Percentiles rank a stretch among this genome's conserved stretches.
These are phyloP conservation scores for Trichosporon asahii DNA, from an alignment of 1,284 basidiomycete genomes.

Conservation along the genomic window DNA sequence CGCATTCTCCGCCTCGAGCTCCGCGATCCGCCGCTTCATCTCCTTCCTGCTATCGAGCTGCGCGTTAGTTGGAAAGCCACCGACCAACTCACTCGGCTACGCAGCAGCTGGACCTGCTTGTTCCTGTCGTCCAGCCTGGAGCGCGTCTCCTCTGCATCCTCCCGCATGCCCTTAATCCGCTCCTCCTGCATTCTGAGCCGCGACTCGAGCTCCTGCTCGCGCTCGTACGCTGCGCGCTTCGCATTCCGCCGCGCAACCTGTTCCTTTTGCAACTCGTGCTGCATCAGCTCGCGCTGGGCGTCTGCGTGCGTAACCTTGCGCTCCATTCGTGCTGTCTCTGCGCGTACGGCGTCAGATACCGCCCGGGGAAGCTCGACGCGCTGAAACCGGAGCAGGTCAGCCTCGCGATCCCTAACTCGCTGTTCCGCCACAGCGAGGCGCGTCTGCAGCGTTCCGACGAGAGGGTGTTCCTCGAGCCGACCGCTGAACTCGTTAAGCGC, in stretches of 20 bases:
- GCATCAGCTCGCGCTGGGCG: slow-evolving; percentile 25
- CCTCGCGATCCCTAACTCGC: slow-evolving; percentile 4
- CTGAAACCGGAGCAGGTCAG: slow-evolving; percentile 21
- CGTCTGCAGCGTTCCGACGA: slow-evolving; percentile 25
- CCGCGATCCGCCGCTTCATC: slow-evolving; percentile 26
- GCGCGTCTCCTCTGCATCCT: slow-evolving; percentile 20
- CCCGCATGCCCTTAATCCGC: slow-evolving; percentile 18
- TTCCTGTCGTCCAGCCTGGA: slow-evolving; percentile 29
- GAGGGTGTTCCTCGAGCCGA: slow-evolving; percentile 28
- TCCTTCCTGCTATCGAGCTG: slow-evolving; percentile 33
- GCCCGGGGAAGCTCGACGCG: not conserved
- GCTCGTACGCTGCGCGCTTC: slow-evolving; percentile 27
- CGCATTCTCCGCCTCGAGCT: slow-evolving; percentile 29
- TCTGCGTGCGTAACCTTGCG: slow-evolving; percentile 20
- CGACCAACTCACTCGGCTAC: slow-evolving; percentile 27
- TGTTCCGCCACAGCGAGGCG: slow-evolving; percentile 15
- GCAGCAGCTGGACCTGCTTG: slow-evolving; percentile 27
- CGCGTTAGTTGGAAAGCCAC: not conserved
- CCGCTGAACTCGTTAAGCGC: slow-evolving; percentile 30
- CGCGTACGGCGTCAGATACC: slow-evolving; percentile 13
- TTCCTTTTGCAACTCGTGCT: slow-evolving; percentile 32
- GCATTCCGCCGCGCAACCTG: slow-evolving; percentile 20
- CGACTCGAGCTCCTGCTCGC: slow-evolving; percentile 23
- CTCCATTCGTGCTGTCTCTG: slow-evolving; percentile 20
- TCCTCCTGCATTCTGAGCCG: slow-evolving; percentile 16